Evolutionary conservation across 2,329 filamentous ascomycete species (phyloP).

Genomic region (Huntiella abstrusa): DNA sequence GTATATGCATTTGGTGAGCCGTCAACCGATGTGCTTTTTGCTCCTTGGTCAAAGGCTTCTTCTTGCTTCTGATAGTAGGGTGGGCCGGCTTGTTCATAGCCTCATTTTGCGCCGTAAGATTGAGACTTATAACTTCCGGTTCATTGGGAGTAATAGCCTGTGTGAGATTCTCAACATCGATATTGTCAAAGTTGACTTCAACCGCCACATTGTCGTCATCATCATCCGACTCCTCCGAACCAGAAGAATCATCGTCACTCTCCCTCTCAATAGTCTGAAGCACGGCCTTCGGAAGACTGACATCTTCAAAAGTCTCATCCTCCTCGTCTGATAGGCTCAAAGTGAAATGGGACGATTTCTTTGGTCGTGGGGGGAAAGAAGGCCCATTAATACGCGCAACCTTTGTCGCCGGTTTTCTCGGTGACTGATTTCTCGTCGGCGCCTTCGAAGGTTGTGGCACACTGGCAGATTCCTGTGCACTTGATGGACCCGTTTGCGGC

Average conservation of each 20-base stretch:
- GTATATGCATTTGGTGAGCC: conserved; percentile 70
- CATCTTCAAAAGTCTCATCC: conserved; percentile 31
- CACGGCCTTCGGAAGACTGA: conserved; percentile 26
- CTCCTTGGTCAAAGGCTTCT: conserved; percentile 33
- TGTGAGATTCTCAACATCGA: conserved; percentile 22
- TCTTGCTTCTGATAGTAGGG: conserved; percentile 13
- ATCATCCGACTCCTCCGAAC: conserved; percentile 15
- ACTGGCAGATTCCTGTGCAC: not conserved
- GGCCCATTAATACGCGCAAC: not conserved
- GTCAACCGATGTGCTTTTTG: conserved; percentile 43
- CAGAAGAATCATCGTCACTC: conserved; percentile 25
- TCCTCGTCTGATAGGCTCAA: conserved; percentile 18
- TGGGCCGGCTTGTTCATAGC: not conserved
- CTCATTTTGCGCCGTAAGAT: conserved; percentile 19
- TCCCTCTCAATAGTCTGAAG: conserved; percentile 32
- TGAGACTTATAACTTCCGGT: conserved; percentile 27
- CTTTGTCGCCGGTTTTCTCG: not conserved
- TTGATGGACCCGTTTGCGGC: not conserved
- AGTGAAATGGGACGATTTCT: not conserved
- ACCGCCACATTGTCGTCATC: conserved; percentile 21
- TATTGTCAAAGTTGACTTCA: conserved; percentile 28
- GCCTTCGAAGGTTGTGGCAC: not conserved
- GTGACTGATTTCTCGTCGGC: not conserved
- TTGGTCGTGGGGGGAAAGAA: not conserved
- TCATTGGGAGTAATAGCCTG: conserved; percentile 13